phyloP scores from a whole-genome alignment of 1,284 basidiomycete genomes.

The Fomitopsis betulina region DNA sequence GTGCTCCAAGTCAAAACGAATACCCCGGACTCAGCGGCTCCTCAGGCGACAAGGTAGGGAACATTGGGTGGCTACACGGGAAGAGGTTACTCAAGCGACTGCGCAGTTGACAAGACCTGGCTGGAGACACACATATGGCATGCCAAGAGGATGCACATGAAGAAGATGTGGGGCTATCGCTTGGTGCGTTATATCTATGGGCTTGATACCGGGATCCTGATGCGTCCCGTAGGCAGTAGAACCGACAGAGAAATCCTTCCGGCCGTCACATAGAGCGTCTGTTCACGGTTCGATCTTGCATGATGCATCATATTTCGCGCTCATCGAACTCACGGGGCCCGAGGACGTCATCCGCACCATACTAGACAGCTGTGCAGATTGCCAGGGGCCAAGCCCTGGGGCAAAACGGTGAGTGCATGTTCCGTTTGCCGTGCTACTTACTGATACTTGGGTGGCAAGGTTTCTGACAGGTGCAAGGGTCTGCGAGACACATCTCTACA shows the following conservation, averaged over 20 bases:
- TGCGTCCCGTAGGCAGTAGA: constrained; percentile 50
- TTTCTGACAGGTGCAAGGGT: constrained; percentile 52
- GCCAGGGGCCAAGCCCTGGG: constrained; percentile 49
- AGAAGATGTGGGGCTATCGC: constrained; percentile 84
- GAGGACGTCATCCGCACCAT: constrained; percentile 47
- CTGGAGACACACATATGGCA: constrained; percentile 94
- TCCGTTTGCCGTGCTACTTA: neutral
- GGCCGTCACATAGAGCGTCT: constrained; percentile 85
- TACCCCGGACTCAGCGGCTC: constrained; percentile 49
- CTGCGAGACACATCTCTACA: constrained; percentile 62
- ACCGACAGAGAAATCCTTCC: constrained; percentile 87
- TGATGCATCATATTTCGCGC: constrained; percentile 80
- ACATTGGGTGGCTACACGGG: neutral
- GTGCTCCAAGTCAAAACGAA: constrained; percentile 49
- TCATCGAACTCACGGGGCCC: constrained; percentile 69
- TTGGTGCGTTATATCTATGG: constrained; percentile 41
- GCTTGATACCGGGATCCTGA: neutral
- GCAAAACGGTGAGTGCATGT: constrained; percentile 45
- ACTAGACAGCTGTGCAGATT: constrained; percentile 60
- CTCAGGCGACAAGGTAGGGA: constrained; percentile 62
- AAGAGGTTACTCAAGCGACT: constrained; percentile 6
- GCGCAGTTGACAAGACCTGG: constrained; percentile 77
- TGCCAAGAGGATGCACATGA: constrained; percentile 91
- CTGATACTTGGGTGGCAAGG: constrained; percentile 29
- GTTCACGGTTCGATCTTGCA: constrained; percentile 80